Evolutionary conservation across 768 basidiomycete species (phyloP).

Genomic region (Kwoniella dejecticola): DNA sequence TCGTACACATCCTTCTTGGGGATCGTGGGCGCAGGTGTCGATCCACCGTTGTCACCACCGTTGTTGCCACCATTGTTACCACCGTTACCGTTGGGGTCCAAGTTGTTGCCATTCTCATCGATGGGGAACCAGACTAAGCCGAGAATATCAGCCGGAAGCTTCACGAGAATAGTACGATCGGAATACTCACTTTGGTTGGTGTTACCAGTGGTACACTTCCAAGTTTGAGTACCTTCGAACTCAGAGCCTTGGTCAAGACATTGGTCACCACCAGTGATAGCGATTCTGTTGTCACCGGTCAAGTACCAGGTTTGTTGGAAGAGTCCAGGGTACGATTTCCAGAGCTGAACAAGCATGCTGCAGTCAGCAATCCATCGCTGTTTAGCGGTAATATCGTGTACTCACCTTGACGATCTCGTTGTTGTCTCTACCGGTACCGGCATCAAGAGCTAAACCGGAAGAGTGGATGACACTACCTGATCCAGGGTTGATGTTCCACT

Average conservation of each 20-base stretch:
- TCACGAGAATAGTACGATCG: background rate
- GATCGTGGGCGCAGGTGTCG: background rate
- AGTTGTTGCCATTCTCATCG: constrained; percentile 3
- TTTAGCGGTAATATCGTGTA: too few species aligned
- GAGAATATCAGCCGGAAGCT: background rate
- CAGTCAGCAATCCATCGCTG: background rate
- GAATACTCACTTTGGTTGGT: constrained; percentile 48
- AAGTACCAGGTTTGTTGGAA: constrained; percentile 37
- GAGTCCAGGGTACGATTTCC: constrained; percentile 28
- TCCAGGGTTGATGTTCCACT: constrained; percentile 28
- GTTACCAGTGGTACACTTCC: constrained; percentile 53
- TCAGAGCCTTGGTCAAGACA: constrained; percentile 46
- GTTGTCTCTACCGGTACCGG: constrained; percentile 24
- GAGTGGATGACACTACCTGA: constrained; percentile 17
- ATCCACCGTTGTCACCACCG: constrained; percentile 1
- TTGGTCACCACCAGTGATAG: constrained; percentile 52
- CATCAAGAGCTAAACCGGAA: constrained; percentile 21
- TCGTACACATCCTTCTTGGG: constrained; percentile 8
- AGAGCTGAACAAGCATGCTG: constrained; percentile 1
- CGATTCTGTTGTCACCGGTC: constrained; percentile 50
- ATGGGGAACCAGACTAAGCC: constrained; percentile 16
- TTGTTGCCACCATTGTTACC: constrained; percentile 8
- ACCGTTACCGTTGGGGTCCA: constrained; percentile 5
- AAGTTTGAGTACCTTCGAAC: constrained; percentile 41
- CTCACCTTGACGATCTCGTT: constrained; percentile 24